Base-by-base conservation (phyloP, 2,329 filamentous ascomycete genomes). In the Arthroderma sp. region DNA sequence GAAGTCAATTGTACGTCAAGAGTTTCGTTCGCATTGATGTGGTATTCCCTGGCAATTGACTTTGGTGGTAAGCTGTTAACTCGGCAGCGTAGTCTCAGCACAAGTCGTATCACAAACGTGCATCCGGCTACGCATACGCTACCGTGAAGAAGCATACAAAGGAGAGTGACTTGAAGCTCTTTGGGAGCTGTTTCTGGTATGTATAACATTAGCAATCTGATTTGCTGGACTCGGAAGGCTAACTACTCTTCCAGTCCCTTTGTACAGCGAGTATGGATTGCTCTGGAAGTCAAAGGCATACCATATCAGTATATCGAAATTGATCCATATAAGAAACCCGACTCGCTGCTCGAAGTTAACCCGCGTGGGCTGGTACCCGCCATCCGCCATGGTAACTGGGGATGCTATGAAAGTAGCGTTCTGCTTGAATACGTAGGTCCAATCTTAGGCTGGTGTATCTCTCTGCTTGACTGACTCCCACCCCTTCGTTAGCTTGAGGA, bases 251-350 rank as follows among this genome's bases (percentile, higher is more conserved):
- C 65, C 63, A 87, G 86, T 66, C 88, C 88, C 25, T 93, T 91
- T 67, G 88, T 89, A 1, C 88, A 94, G 68, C 82, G 88, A 17
- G 86, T 93, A 25, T 95, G 89, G 89, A 93, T 95, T 62, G 86
- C 88, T 0, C 77, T 95, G 37, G 88, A 95, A 69, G 77, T 84
- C 64, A 93, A 93, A 68, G 79, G 81, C 17, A 77, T 93, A 7
- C 75, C 81, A 38, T 95, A 95, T 67, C 87, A 94, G 67, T 95
- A 94, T 70, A 84, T 89, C 64, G 89, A 95, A 71, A 83, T 88
- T 49, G 86, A 94, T 66, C 86, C 88, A 6, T 90, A 88, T 67
- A 81, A 84, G 63, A 86, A 87, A 61, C 86, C 84, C 1, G 78
- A 84, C 59, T 77, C 81, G 7, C 74, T 91, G 31, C 77, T 90